phyloP scores from a whole-genome alignment of 1,284 basidiomycete species.

The Termitomyces sp. region DNA sequence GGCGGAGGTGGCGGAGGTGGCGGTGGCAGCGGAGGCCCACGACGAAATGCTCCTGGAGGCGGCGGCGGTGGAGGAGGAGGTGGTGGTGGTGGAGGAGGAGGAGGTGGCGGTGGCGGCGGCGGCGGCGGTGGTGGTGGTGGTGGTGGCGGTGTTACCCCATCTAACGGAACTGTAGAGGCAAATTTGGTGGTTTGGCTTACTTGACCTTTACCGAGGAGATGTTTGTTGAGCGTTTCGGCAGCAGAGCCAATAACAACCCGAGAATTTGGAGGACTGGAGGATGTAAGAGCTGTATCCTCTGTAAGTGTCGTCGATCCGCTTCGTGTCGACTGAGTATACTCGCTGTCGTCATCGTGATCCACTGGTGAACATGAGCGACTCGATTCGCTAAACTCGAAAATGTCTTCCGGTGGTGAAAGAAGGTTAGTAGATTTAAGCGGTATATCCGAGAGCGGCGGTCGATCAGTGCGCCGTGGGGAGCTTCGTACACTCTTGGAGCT shows the following conservation, averaged over 20 bases:
- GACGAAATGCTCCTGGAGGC: constrained; percentile 22
- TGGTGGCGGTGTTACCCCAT: constrained; percentile 21
- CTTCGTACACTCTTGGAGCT: constrained; percentile 63
- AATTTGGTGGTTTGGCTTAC: constrained; percentile 29
- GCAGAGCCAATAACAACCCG: constrained; percentile 41
- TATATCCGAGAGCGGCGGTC: constrained; percentile 34
- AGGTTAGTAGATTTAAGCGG: constrained; percentile 37
- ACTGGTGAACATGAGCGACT: constrained; percentile 34
- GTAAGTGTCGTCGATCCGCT: constrained; percentile 40
- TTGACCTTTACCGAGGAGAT: constrained; percentile 41
- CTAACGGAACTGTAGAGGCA: constrained; percentile 15
- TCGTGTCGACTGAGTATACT: constrained; percentile 47
- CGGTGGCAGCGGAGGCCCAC: constrained; percentile 30
- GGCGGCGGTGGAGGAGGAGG: constrained; percentile 31
- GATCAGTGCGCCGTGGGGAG: constrained; percentile 53
- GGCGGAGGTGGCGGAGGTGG: constrained; percentile 32
- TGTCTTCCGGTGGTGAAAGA: constrained; percentile 38
- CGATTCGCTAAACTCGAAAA: constrained; percentile 33
- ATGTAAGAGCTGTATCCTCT: constrained; percentile 50
- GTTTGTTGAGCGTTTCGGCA: constrained; percentile 57
- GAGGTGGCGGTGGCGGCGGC: constrained; percentile 24
- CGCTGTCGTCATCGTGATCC: constrained; percentile 52
- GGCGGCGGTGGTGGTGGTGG: constrained; percentile 28
- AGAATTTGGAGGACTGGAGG: constrained; percentile 43
- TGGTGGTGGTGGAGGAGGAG: constrained; percentile 27